phyloP scores from a whole-genome alignment of 495 filamentous ascomycete species.

The Daldinia decipiens region DNA sequence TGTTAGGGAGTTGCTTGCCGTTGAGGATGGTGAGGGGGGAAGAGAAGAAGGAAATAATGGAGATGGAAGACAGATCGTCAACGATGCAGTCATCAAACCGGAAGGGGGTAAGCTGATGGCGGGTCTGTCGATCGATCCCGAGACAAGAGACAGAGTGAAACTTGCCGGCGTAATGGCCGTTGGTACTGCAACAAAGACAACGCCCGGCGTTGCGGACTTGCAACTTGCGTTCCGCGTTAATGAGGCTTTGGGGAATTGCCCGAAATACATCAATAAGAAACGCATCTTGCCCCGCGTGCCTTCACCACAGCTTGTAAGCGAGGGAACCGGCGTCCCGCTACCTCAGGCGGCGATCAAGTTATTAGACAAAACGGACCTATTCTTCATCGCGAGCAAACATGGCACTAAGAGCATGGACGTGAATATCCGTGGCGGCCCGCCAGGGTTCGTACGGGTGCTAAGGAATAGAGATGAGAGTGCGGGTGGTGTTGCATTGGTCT shows the following conservation, averaged over 20 bases:
- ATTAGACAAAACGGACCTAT: slow-evolving; percentile 72
- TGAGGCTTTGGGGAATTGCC: slow-evolving; percentile 80
- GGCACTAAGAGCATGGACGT: slow-evolving; percentile 78
- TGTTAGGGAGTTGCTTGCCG: slow-evolving; percentile 43
- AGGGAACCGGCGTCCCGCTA: slow-evolving; percentile 41
- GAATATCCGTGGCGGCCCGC: slow-evolving; percentile 81
- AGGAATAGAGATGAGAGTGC: slow-evolving; percentile 60
- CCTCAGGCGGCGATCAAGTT: slow-evolving; percentile 65
- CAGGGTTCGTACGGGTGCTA: slow-evolving; percentile 75
- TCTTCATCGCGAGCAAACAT: slow-evolving; percentile 77
- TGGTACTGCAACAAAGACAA: slow-evolving; percentile 53
- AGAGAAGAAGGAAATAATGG: slow-evolving; percentile 42
- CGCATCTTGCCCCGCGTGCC: slow-evolving; percentile 65
- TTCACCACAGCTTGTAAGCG: slow-evolving; percentile 61
- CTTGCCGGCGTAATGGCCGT: slow-evolving; percentile 70
- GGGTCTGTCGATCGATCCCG: slow-evolving; percentile 73
- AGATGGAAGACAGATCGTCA: slow-evolving; percentile 21
- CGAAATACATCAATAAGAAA: slow-evolving; percentile 84
- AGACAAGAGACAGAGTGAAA: slow-evolving; percentile 73
- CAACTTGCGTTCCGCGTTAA: slow-evolving; percentile 74
- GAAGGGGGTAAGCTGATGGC: slow-evolving; percentile 60
- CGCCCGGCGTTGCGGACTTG: slow-evolving; percentile 58
- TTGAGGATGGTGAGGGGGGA: slow-evolving; percentile 52
- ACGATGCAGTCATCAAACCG: slow-evolving; percentile 47
- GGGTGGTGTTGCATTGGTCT: slow-evolving; percentile 62